Evolutionary conservation across 2,329 filamentous ascomycete genomes (phyloP), one percentile per base, ranked within the genome.

Genomic region (Colletotrichum paranaense): DNA sequence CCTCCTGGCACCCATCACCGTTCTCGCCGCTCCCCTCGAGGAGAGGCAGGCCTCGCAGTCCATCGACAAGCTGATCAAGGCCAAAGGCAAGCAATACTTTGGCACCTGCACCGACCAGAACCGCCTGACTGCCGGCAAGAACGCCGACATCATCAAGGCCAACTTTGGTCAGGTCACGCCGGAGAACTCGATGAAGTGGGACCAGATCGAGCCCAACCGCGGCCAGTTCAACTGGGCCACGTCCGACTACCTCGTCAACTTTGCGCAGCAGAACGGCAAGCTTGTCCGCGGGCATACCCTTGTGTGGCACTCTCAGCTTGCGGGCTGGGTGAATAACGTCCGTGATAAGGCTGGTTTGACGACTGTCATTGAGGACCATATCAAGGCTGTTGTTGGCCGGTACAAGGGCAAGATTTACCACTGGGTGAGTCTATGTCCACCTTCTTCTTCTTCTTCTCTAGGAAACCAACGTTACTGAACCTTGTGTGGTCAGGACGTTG

Each of bases 131-230:
- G 79, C 83, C 11, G 85, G 83, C 67, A 84, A 86, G 75, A 89
- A 87, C 72, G 85, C 86, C n/a, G 85, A 85, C 71, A 86, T 92
- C 77, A 89, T 93, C 80, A 86, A 87, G 74, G 83, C 85, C 66
- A 84, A 92, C 80, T 93, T 93, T 74, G 91, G 91, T 24, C 88
- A 90, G 79, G 84, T 93, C 26, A 92, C 91, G 0, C 87, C 89
- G 1, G 92, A 93, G 84, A 93, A 94, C 85, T 89, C 86, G 78
- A 92, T 92, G 88, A 93, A 93, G 82, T 93, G 91, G 91, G 89
- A 92, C 76, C 82, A 87, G 42, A 85, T 85, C 22, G 84, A 92
- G 80, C 78, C 77, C n/a, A 78, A 79, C 22, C 83, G 84, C 73
- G 86, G 86, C 72, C 78, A 76, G 1, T 93, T 91, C 86, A 90